Percentiles rank a stretch among this genome's conserved stretches.
Conservation (phyloP, 257 asterid species). For the Eustoma russellianum region DNA sequence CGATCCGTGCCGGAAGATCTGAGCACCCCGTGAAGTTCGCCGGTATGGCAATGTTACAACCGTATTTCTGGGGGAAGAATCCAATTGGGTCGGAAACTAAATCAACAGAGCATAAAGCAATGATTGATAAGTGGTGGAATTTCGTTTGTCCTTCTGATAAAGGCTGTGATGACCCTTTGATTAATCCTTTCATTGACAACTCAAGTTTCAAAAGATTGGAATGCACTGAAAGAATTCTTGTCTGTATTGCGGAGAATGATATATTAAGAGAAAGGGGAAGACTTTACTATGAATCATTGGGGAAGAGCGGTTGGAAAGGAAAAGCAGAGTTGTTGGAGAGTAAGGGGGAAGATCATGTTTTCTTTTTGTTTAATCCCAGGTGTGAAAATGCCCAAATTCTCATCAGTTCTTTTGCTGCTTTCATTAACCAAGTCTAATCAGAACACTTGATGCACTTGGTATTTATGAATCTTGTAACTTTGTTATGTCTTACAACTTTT, state of each 20-base stretch:
- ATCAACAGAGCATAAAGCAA: slow-evolving; percentile 37
- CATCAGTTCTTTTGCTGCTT: slow-evolving; percentile 28
- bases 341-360: slow-evolving; percentile 59
- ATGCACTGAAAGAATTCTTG: slow-evolving; percentile 24
- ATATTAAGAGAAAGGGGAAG: slow-evolving; percentile 59
- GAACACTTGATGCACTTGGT: no score
- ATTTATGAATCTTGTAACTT: no score
- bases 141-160: slow-evolving; percentile 51
- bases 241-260: slow-evolving; percentile 65
- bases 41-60: slow-evolving; percentile 52
- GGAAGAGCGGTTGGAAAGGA: slow-evolving; percentile 43
- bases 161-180: slow-evolving; percentile 54
- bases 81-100: slow-evolving; percentile 47
- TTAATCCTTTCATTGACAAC: slow-evolving; percentile 52
- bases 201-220: slow-evolving; percentile 27
- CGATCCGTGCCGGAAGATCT: slow-evolving; percentile 20
- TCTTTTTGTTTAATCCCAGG: slow-evolving; percentile 46
- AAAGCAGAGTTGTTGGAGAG: slow-evolving; percentile 44
- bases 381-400: slow-evolving; percentile 25
- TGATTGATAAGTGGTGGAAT: slow-evolving; percentile 72
- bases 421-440: slow-evolving; percentile 25
- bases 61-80: slow-evolving; percentile 70
- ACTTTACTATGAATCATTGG: slow-evolving; percentile 29
- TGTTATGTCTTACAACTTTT: no score
- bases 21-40: slow-evolving; percentile 5